These are phyloP conservation scores for Metarhizium rileyi DNA, from an alignment of 2,329 filamentous ascomycete species.

Conservation along the genomic window DNA sequence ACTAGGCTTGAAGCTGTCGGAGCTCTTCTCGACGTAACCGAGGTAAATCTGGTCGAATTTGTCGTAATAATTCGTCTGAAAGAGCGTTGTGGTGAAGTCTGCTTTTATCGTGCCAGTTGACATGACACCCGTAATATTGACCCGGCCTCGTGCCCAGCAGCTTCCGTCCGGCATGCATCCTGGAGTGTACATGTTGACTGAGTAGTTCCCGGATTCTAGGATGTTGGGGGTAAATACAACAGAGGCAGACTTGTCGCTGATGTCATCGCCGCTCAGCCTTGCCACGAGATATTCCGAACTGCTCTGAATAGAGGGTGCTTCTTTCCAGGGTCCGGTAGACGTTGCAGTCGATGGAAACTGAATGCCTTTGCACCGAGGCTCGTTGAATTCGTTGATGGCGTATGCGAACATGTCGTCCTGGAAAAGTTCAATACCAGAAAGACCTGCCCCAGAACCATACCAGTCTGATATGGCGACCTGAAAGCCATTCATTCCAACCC, in stretches of 20 bases:
- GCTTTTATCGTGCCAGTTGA: conserved; percentile 35
- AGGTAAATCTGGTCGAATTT: conserved; percentile 93
- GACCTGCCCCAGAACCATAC: conserved; percentile 77
- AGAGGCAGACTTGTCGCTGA: conserved; percentile 49
- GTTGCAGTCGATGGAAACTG: conserved; percentile 55
- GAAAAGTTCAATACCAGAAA: conserved; percentile 80
- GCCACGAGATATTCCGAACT: conserved; percentile 69
- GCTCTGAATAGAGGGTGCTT: conserved; percentile 58
- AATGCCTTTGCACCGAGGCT: conserved; percentile 65
- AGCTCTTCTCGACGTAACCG: conserved; percentile 70
- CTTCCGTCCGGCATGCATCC: conserved; percentile 75
- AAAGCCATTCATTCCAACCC: conserved; percentile 79
- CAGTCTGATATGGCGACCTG: conserved; percentile 77
- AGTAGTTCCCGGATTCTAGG: conserved; percentile 82
- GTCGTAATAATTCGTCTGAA: conserved; percentile 90
- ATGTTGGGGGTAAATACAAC: conserved; percentile 80
- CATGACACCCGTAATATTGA: conserved; percentile 71
- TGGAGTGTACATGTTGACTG: conserved; percentile 83
- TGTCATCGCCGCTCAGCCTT: conserved; percentile 43
- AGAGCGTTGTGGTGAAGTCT: conserved; percentile 54
- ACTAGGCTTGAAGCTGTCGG: conserved; percentile 63
- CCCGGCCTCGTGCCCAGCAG: conserved; percentile 66
- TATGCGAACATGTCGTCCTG: conserved; percentile 79
- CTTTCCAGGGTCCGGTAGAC: conserved; percentile 63
- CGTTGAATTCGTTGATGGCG: conserved; percentile 80